Evolutionary conservation across 768 basidiomycete species (phyloP).

Genomic region (Auriscalpium vulgare): DNA sequence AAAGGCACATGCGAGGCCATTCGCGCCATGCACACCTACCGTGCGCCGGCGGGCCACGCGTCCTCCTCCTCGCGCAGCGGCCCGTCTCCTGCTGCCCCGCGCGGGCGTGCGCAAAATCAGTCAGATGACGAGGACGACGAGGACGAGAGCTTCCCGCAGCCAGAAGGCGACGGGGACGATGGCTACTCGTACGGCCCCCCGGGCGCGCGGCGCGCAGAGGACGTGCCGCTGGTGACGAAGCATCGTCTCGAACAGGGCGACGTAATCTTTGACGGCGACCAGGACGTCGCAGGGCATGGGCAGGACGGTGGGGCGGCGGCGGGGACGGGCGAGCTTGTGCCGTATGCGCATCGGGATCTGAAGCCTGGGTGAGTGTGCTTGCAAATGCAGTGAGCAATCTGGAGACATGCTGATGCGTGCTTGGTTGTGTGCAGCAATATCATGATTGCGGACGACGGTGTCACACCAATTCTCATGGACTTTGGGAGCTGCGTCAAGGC

Average conservation of each 20-base stretch:
- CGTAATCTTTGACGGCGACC: constrained; percentile 74
- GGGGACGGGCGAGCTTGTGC: constrained; percentile 44
- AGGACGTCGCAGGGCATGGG: constrained; percentile 46
- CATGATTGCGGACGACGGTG: constrained; percentile 91
- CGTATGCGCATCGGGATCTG: constrained; percentile 94
- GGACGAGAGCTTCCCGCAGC: constrained; percentile 65
- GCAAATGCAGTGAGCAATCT: background rate
- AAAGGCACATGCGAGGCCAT: constrained; percentile 92
- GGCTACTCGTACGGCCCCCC: constrained; percentile 63
- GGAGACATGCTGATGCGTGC: background rate
- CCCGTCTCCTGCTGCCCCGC: constrained; percentile 9
- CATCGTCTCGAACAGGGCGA: constrained; percentile 45
- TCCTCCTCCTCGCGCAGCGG: constrained; percentile 19
- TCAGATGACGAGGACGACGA: constrained; percentile 43
- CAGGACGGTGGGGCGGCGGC: constrained; percentile 29
- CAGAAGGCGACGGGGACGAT: constrained; percentile 66
- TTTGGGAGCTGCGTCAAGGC: constrained; percentile 91
- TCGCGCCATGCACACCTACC: constrained; percentile 89
- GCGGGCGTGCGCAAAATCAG: background rate
- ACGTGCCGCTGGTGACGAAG: constrained; percentile 54
- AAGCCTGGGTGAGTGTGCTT: constrained; percentile 76
- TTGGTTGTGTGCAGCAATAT: constrained; percentile 56
- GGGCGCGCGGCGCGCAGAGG: background rate
- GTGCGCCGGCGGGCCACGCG: constrained; percentile 31
- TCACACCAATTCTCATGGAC: constrained; percentile 90